phyloP scores from a whole-genome alignment of 2,329 filamentous ascomycete species.

The Scedosporium aurantiacum region DNA sequence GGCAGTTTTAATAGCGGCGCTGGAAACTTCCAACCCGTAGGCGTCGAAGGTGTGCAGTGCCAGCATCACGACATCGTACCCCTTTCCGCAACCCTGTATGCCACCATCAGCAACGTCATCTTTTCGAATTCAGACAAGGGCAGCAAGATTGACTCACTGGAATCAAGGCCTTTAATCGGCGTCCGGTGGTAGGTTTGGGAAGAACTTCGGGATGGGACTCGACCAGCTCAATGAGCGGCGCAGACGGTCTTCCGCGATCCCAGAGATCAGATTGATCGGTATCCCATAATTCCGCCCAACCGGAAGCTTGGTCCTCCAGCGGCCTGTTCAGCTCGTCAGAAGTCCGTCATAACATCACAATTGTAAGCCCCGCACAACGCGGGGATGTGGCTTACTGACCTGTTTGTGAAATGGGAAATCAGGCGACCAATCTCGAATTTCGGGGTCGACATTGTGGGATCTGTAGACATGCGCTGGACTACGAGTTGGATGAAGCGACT shows the following conservation, averaged over 20 bases:
- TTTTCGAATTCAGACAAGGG: not conserved
- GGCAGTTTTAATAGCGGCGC: not conserved
- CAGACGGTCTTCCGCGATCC: not conserved
- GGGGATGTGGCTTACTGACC: not conserved
- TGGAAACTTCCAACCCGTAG: constrained; percentile 7
- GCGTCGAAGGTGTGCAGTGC: constrained; percentile 8
- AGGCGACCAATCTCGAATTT: not conserved
- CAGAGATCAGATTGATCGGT: not conserved
- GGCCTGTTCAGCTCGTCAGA: not conserved
- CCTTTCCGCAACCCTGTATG: constrained; percentile 3
- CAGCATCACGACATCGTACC: constrained; percentile 4
- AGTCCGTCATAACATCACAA: not conserved
- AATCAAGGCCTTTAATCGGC: not conserved
- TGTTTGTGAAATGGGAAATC: not conserved
- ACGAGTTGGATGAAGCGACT: not conserved
- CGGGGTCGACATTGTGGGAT: not conserved
- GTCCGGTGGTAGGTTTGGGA: not conserved
- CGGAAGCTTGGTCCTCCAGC: not conserved
- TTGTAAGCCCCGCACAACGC: not conserved
- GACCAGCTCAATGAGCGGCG: not conserved
- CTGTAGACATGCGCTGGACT: not conserved
- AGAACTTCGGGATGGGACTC: not conserved
- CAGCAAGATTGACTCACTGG: not conserved
- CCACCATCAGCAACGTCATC: not conserved
- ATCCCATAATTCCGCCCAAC: constrained; percentile 4